Percentiles rank a stretch among this genome's conserved stretches.
phyloP scores from a whole-genome alignment of 139 green algal species.

The Micromonas commoda region DNA sequence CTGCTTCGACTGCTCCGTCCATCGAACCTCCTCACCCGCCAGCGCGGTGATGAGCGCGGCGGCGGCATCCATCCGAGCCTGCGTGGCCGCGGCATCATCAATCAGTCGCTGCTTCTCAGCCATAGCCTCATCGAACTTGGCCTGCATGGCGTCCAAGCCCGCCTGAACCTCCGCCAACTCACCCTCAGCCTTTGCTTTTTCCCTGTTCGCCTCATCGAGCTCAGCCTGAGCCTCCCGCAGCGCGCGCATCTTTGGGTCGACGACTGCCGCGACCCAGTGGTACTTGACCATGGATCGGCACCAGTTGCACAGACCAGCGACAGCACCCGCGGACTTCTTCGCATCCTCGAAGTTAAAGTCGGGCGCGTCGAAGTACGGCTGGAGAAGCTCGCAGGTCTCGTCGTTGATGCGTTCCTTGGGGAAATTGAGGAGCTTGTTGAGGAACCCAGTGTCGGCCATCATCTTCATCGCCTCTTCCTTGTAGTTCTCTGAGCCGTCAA shows the following conservation, averaged over 20 bases:
- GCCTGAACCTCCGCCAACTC: slow-evolving; percentile 65
- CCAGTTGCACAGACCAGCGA: slow-evolving; percentile 81
- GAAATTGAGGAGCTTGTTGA: slow-evolving; percentile 68
- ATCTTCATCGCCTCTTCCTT: slow-evolving; percentile 70
- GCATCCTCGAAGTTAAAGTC: slow-evolving; percentile 79
- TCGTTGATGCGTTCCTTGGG: slow-evolving; percentile 79
- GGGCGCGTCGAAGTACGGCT: slow-evolving; percentile 69
- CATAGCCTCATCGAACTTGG: slow-evolving; percentile 63
- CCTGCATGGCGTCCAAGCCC: slow-evolving; percentile 64
- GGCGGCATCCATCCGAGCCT: slow-evolving; percentile 69
- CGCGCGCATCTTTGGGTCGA: slow-evolving; percentile 75
- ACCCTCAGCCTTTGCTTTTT: slow-evolving; percentile 49
- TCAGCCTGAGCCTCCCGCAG: slow-evolving; percentile 72
- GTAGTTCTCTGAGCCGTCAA: slow-evolving; percentile 77
- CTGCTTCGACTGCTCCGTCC: slow-evolving; percentile 76
- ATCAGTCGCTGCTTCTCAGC: slow-evolving; percentile 76
- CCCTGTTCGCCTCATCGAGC: slow-evolving; percentile 62
- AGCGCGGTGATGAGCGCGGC: slow-evolving; percentile 79
- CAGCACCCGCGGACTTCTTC: slow-evolving; percentile 72
- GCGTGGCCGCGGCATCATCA: slow-evolving; percentile 58
- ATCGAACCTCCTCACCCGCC: slow-evolving; percentile 65
- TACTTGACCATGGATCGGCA: slow-evolving; percentile 84
- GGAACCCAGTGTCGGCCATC: slow-evolving; percentile 84
- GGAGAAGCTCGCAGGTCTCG: slow-evolving; percentile 60
- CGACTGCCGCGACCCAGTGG: slow-evolving; percentile 44